Percentiles rank a stretch among this genome's conserved stretches.
These are phyloP conservation scores for Datura wrightii DNA, from an alignment of 257 asterid genomes.

Conservation along the genomic window DNA sequence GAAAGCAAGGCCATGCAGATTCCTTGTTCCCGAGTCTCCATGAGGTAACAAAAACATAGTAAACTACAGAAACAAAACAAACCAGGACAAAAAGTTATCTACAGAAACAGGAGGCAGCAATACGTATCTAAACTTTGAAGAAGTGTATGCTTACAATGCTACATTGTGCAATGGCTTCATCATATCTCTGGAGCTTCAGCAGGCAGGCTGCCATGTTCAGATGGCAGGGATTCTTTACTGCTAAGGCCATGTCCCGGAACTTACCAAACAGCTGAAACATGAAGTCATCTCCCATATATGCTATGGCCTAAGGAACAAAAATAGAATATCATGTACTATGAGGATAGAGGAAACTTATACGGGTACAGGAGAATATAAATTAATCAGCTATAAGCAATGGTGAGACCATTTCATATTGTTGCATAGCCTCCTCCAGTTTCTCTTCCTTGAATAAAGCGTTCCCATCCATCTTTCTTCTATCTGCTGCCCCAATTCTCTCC, in stretches of 20 bases:
- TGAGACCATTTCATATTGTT: constrained; percentile 93
- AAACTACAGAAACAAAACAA: background rate
- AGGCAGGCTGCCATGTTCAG: constrained; percentile 93
- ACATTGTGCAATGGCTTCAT: constrained; percentile 92
- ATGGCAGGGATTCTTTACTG: constrained; percentile 97
- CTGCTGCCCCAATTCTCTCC: constrained; percentile 95
- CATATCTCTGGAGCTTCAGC: constrained; percentile 85
- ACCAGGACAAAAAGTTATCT: background rate
- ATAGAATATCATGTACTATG: constrained; percentile 22
- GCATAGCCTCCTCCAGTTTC: constrained; percentile 92
- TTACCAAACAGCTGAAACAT: constrained; percentile 97
- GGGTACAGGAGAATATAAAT: background rate
- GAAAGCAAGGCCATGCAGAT: constrained; percentile 20
- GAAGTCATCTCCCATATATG: constrained; percentile 98
- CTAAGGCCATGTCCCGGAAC: constrained; percentile 95
- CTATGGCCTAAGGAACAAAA: constrained; percentile 70
- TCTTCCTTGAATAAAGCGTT: constrained; percentile 87
- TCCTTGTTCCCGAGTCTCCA: background rate
- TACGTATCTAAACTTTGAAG: background rate
- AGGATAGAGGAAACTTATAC: background rate
- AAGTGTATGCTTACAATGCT: constrained; percentile 65
- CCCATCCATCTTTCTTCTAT: constrained; percentile 96
- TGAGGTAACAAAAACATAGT: background rate
- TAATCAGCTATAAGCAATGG: background rate
- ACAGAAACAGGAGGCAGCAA: background rate